These are phyloP conservation scores for Fusarium nanum DNA, from an alignment of 2,329 filamentous ascomycete genomes.

Conservation along the genomic window DNA sequence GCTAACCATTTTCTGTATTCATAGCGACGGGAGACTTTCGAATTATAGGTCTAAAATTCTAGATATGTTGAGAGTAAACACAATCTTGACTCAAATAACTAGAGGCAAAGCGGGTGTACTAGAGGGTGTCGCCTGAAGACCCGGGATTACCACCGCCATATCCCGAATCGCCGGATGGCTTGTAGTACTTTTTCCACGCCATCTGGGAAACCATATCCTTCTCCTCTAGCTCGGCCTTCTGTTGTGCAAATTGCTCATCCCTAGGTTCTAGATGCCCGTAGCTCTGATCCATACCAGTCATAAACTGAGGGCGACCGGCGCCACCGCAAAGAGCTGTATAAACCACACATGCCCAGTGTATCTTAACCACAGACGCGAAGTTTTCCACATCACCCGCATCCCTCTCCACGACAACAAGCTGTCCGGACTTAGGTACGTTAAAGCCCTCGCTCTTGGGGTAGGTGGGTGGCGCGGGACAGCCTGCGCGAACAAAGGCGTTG, in stretches of 20 bases:
- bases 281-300: neutral
- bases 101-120: too few species aligned
- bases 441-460: neutral
- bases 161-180: neutral
- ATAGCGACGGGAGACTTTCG: too few species aligned
- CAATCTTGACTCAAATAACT: too few species aligned
- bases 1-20: rapidly evolving
- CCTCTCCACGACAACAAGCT: neutral
- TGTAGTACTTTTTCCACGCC: neutral
- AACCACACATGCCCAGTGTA: constrained; percentile 6
- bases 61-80: too few species aligned
- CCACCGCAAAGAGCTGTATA: neutral
- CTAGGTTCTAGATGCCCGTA: neutral
- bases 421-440: neutral
- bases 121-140: neutral
- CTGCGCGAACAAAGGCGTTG: neutral
- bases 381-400: neutral
- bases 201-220: neutral
- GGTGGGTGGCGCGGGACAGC: neutral
- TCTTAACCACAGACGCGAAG: neutral
- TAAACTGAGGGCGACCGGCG: neutral
- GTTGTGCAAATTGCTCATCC: neutral
- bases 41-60: too few species aligned
- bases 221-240: rapidly evolving
- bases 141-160: rapidly evolving